A percentile compares a stretch with the other conserved stretches of the same genome.
phyloP scores from a whole-genome alignment of 306 rosid genomes.

The Casuarina equisetifolia region DNA sequence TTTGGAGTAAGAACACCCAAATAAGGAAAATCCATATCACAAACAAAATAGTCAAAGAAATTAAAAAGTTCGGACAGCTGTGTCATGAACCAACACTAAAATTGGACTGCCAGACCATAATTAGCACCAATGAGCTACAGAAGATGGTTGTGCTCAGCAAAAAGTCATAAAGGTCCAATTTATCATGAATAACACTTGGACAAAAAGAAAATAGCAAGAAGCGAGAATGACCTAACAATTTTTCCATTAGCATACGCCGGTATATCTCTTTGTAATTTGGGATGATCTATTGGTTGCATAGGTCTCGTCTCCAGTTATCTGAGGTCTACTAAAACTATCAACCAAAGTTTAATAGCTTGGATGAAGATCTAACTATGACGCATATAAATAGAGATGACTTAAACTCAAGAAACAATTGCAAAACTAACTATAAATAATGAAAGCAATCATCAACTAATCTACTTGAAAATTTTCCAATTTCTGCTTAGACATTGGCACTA shows the following conservation, averaged over 20 bases:
- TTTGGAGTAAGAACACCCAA: constrained; percentile 8
- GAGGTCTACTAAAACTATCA: neutral
- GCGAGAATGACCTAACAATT: neutral
- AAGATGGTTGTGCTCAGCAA: neutral
- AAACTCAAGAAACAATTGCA: neutral
- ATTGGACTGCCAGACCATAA: neutral
- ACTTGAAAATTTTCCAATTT: neutral
- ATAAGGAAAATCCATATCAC: neutral
- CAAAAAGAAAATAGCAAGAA: neutral
- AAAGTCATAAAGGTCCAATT: neutral
- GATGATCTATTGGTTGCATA: neutral
- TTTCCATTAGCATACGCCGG: neutral
- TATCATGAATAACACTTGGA: neutral
- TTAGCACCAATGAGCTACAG: neutral
- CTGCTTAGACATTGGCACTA: neutral
- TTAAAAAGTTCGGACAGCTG: neutral
- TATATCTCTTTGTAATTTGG: neutral
- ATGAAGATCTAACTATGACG: neutral
- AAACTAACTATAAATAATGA: neutral
- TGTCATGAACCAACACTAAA: neutral
- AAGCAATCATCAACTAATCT: neutral
- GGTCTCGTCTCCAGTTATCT: neutral
- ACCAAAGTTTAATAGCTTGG: neutral
- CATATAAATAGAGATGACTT: neutral
- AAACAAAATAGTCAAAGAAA: neutral